Evolutionary conservation across 2,329 filamentous ascomycete species (phyloP).

Genomic region (Aspergillus sp.): DNA sequence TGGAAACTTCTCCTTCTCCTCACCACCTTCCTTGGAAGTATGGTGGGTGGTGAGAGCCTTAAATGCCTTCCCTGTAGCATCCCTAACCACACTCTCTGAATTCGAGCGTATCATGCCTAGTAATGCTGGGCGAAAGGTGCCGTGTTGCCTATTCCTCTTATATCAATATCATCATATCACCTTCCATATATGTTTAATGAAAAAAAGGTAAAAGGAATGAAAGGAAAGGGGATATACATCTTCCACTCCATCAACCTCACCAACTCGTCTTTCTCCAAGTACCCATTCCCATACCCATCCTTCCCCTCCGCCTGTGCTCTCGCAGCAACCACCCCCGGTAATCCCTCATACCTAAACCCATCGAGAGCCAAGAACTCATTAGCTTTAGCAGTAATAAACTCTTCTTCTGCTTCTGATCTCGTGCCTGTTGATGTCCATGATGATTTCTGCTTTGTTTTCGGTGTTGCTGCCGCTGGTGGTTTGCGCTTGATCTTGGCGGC

Average conservation of each 20-base stretch:
- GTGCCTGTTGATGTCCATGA: slow-evolving; percentile 7
- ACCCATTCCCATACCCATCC: slow-evolving; percentile 16
- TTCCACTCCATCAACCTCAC: slow-evolving; percentile 48
- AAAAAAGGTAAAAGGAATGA: too few species aligned
- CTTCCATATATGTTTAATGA: too few species aligned
- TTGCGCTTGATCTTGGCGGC: slow-evolving; percentile 24
- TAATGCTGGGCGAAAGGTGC: slow-evolving; percentile 42
- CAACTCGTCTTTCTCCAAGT: slow-evolving; percentile 39
- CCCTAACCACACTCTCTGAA: slow-evolving; percentile 24
- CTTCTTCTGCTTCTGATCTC: not conserved
- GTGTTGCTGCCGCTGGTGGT: not conserved
- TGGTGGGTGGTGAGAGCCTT: not conserved
- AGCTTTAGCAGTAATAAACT: not conserved
- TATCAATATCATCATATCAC: not conserved
- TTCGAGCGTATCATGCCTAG: slow-evolving; percentile 45
- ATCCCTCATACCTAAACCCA: slow-evolving; percentile 39
- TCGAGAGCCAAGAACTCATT: slow-evolving; percentile 36
- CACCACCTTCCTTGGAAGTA: not conserved
- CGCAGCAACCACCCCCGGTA: slow-evolving; percentile 31
- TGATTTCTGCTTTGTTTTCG: slow-evolving; percentile 12
- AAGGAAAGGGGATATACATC: slow-evolving; percentile 35
- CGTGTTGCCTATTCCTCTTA: slow-evolving; percentile 40
- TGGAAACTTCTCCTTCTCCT: slow-evolving; percentile 27
- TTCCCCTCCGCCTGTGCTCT: slow-evolving; percentile 9
- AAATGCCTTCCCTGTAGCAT: slow-evolving; percentile 34